These are phyloP conservation scores for Pythium periplocum DNA, from an alignment of 352 stramenopile species.

Conservation along the genomic window DNA sequence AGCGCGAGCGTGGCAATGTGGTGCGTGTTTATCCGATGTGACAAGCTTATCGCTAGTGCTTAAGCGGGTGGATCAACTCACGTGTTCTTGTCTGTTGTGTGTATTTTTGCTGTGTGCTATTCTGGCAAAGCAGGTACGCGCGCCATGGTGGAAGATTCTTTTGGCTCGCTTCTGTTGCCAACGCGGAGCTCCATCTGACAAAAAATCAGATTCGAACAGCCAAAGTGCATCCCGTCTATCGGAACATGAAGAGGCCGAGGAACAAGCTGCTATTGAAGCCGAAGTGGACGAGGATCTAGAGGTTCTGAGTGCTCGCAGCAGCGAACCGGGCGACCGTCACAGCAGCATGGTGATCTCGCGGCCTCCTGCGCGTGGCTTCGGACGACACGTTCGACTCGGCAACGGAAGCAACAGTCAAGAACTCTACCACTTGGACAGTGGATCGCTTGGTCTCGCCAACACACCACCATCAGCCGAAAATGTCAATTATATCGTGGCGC, in stretches of 20 bases:
- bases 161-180: constrained; percentile 23
- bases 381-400: constrained; percentile 52
- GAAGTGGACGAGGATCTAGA: constrained; percentile 79
- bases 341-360: constrained; percentile 22
- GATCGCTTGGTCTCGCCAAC: no score
- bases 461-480: constrained; percentile 9
- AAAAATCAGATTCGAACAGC: constrained; percentile 40
- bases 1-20: constrained; percentile 45
- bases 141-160: constrained; percentile 20
- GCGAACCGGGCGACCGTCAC: constrained; percentile 37
- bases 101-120: constrained; percentile 3
- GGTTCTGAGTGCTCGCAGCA: constrained; percentile 65
- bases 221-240: constrained; percentile 49
- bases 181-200: constrained; percentile 10
- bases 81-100: background rate
- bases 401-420: constrained; percentile 15
- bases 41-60: constrained; percentile 18
- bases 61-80: constrained; percentile 10
- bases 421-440: constrained; percentile 18
- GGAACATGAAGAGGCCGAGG: constrained; percentile 58
- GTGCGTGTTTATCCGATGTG: constrained; percentile 71
- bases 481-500: constrained; percentile 45
- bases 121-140: constrained; percentile 12
- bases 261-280: constrained; percentile 62
- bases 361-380: constrained; percentile 44